Evolutionary conservation across 345 rosid species (phyloP).

Genomic region (Nephelium lappaceum): DNA sequence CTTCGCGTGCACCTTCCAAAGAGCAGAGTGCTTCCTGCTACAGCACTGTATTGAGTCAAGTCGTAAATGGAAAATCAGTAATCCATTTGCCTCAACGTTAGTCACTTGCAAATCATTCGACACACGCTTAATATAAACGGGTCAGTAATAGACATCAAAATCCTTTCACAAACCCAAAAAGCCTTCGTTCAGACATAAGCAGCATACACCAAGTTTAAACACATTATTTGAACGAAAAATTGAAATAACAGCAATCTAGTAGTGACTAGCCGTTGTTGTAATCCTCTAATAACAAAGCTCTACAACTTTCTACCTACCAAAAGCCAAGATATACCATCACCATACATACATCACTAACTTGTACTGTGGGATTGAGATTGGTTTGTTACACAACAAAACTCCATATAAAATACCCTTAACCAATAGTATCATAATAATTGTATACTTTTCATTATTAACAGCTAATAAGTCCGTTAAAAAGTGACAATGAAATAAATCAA

Average conservation of each 20-base stretch:
- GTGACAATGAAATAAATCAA: too few relatives aligned
- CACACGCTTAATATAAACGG: neutral
- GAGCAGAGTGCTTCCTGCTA: constrained; percentile 43
- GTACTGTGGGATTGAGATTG: neutral
- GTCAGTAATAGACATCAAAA: neutral
- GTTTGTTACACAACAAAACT: neutral
- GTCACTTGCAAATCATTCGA: neutral
- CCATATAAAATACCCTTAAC: neutral
- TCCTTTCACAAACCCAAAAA: neutral
- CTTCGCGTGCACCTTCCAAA: constrained; percentile 49
- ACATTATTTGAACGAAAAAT: constrained; percentile 1
- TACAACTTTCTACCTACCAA: neutral
- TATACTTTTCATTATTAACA: too few relatives aligned
- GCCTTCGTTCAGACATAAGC: neutral
- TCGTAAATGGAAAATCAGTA: neutral
- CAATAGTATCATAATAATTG: neutral
- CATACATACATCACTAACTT: too few relatives aligned
- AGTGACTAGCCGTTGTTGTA: neutral
- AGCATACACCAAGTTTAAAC: neutral
- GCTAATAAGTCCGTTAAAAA: neutral
- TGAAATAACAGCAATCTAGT: neutral
- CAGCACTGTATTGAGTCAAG: constrained; percentile 39
- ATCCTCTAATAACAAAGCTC: neutral
- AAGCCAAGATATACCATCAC: neutral
- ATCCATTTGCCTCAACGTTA: neutral